phyloP scores from a whole-genome alignment of 176 grass and related monocot species.

The Aegilops speltoides region DNA sequence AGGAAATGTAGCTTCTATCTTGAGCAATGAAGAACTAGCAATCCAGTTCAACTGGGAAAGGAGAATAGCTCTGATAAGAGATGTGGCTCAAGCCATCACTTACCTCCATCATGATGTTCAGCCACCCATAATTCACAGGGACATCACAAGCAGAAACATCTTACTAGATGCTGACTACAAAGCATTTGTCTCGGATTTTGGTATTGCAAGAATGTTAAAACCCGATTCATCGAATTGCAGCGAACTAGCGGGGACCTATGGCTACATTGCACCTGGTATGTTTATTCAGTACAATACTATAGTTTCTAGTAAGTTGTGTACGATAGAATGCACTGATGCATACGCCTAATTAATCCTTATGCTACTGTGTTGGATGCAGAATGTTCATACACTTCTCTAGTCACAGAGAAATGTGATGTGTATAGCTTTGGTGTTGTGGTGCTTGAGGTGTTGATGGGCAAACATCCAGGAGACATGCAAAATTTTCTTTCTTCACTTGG shows the following conservation, averaged over 20 bases:
- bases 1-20: not conserved
- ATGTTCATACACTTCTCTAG: not conserved
- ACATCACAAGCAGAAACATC: slow-evolving; percentile 30
- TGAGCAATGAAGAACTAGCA: slow-evolving; percentile 1
- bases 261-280: slow-evolving; percentile 38
- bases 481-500: not conserved
- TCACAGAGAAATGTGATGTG: slow-evolving; percentile 20
- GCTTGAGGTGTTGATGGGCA: slow-evolving; percentile 30
- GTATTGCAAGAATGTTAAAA: slow-evolving; percentile 28
- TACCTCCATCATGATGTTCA: slow-evolving; percentile 31
- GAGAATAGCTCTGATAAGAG: slow-evolving; percentile 2
- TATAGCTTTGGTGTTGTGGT: slow-evolving; percentile 28
- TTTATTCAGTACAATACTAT: not conserved
- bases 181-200: slow-evolving; percentile 30
- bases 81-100: slow-evolving; percentile 27
- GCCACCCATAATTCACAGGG: slow-evolving; percentile 19
- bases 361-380: not conserved
- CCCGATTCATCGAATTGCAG: slow-evolving; percentile 34
- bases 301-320: not conserved
- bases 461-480: slow-evolving; percentile 12
- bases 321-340: not conserved
- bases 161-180: slow-evolving; percentile 28
- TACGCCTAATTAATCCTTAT: not conserved
- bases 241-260: slow-evolving; percentile 24
- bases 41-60: slow-evolving; percentile 1